Evolutionary conservation across 352 stramenopile genomes (phyloP).

Genomic region (Thraustochytrium sp.): DNA sequence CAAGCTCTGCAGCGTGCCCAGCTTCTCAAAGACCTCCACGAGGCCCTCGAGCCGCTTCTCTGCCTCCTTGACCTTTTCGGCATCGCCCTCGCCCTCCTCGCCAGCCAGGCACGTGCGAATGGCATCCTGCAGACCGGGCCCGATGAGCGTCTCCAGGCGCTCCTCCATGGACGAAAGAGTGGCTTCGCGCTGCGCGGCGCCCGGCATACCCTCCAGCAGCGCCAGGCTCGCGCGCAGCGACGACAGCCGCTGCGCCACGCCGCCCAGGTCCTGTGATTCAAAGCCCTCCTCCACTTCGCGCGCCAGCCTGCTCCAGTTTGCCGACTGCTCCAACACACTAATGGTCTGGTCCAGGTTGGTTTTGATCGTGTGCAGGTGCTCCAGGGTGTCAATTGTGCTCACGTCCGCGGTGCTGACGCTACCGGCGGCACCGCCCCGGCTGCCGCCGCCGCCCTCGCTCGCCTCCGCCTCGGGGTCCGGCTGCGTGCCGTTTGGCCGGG

Average conservation of each 20-base stretch:
- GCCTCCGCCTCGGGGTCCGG: neutral
- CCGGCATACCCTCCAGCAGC: slow-evolving; percentile 14
- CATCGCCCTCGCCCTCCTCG: neutral
- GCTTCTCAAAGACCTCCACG: slow-evolving; percentile 28
- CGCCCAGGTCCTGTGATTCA: neutral
- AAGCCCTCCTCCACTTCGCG: slow-evolving; percentile 21
- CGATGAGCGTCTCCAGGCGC: slow-evolving; percentile 32
- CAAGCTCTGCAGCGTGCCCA: neutral
- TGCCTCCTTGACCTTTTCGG: neutral
- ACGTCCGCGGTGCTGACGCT: neutral
- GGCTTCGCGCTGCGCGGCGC: neutral
- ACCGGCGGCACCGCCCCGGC: no score
- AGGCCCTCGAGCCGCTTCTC: neutral
- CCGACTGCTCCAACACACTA: slow-evolving; percentile 1
- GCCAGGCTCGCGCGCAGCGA: neutral
- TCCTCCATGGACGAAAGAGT: slow-evolving; percentile 13
- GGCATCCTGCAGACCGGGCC: neutral
- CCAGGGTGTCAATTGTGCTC: slow-evolving; percentile 4
- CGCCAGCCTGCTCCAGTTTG: neutral
- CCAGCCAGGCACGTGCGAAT: neutral
- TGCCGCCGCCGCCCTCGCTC: no score
- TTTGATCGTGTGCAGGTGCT: slow-evolving; percentile 34
- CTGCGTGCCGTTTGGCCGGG: neutral
- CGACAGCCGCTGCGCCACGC: neutral
- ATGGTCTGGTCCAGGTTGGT: slow-evolving; percentile 20